These are phyloP conservation scores for Neurospora sublineolata DNA, from an alignment of 495 filamentous ascomycete genomes.

Conservation along the genomic window DNA sequence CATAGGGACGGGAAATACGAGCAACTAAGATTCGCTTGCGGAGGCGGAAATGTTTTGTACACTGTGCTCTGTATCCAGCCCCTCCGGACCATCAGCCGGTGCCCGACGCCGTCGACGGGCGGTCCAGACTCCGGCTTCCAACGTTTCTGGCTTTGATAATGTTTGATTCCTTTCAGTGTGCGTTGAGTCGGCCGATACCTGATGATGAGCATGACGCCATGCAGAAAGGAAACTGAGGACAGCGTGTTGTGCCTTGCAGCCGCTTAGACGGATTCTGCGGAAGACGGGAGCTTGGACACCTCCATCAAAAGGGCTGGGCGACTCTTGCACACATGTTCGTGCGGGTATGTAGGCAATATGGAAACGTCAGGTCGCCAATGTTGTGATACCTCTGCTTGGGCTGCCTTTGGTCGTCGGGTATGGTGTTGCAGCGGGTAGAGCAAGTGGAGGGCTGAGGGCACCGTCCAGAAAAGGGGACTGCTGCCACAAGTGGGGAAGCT, in stretches of 20 bases:
- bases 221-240: background rate
- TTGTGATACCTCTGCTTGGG: background rate
- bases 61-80: background rate
- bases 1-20: background rate
- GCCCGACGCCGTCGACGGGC: background rate
- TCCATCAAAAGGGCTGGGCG: background rate
- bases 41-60: background rate
- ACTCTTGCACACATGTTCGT: background rate
- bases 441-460: background rate
- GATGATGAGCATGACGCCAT: constrained; percentile 4
- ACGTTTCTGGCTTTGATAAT: background rate
- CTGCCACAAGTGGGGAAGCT: background rate
- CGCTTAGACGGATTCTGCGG: background rate
- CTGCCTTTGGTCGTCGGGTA: background rate
- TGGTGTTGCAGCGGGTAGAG: background rate
- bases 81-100: background rate
- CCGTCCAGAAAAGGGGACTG: background rate
- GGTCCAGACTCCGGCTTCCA: background rate
- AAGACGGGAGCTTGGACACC: background rate
- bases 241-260: constrained; percentile 6
- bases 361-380: background rate
- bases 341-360: background rate
- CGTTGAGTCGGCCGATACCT: background rate
- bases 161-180: background rate
- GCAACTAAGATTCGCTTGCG: background rate